Base-by-base conservation (phyloP, 1,139 yeast genomes). In the Geotrichum klebahnii region DNA sequence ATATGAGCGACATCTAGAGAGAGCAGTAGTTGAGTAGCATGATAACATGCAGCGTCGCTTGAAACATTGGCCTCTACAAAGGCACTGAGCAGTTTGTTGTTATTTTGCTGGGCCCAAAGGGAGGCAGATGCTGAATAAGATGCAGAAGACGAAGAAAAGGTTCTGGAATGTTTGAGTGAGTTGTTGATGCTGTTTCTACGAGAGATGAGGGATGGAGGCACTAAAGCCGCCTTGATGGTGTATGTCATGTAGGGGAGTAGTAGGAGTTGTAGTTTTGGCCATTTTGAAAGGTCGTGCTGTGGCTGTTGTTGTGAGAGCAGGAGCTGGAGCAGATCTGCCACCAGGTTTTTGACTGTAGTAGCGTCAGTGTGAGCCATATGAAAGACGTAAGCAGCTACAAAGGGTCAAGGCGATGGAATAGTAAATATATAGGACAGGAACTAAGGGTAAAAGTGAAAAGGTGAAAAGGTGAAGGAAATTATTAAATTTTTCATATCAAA, bases 161-260 rank as follows among this genome's bases (percentile, higher is more conserved):
- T 8, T 24, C 16, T 6, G 6, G 14, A 5, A 6, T n/a, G 19
- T n/a, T 32, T 24, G 6, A 3, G 19, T n/a, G 22, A 19, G 6
- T 9, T 5, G 19, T 8, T 19, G 10, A 31, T 31, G 16, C 20
- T 9, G 17, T 12, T 5, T 17, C 14, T 12, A 10, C 32, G 14
- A 23, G 32, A 16, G 20, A 17, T 17, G 4, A 37, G 31, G 5
- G 35, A 22, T 3, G 42, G 41, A 3, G 49, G 44, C 2, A 38
- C 24, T 33, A 45, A 22, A 14, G 20, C 24, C 5, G 16, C 38
- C 32, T 46, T 46, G 42, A 46, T 24, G 17, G 26, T 32, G 26
- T 40, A 46, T 41, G 40, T 39, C 46, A 46, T 34, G 46, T 41
- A 41, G 1, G 50, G 46, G 26, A 34, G 20, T n/a, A 46, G 40